Conservation (phyloP, 169 alveolate genomes). For the Plasmodium yoelii region DNA sequence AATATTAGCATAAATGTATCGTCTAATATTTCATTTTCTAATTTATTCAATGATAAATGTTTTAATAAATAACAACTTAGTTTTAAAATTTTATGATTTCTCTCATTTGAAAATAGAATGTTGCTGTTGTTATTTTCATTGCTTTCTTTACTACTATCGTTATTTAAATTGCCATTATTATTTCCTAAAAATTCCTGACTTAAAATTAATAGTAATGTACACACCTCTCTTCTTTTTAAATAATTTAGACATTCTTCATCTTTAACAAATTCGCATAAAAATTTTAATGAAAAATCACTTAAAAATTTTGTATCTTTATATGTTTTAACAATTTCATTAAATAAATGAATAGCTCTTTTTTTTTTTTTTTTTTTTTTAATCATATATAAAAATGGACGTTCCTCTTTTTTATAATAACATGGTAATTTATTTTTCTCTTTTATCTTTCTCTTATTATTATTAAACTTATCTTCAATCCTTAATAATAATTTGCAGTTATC, state of each 20-base stretch:
- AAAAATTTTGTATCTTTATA: constrained; percentile 35
- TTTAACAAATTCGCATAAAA: constrained; percentile 13
- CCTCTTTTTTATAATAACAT: constrained; percentile 18
- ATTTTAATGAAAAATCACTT: constrained; percentile 60
- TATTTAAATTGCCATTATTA: background rate
- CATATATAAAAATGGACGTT: constrained; percentile 23
- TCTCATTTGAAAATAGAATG: constrained; percentile 21
- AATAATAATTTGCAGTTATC: constrained; percentile 11
- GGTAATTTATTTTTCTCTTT: constrained; percentile 15
- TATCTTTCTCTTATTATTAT: background rate
- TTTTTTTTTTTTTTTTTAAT: constrained; percentile 22
- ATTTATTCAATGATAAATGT: constrained; percentile 10
- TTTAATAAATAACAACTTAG: constrained; percentile 49
- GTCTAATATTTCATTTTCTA: constrained; percentile 18
- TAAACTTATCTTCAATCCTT: constrained; percentile 23
- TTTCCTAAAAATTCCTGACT: constrained; percentile 43
- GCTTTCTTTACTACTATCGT: background rate
- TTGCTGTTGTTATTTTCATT: background rate
- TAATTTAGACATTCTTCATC: background rate
- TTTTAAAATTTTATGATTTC: constrained; percentile 42
- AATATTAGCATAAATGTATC: constrained; percentile 41
- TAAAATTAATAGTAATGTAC: constrained; percentile 23
- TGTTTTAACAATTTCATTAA: constrained; percentile 55
- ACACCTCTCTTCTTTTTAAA: constrained; percentile 11
- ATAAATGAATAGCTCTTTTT: background rate